A percentile compares a stretch with the other conserved stretches of the same genome.
These are phyloP conservation scores for Saccharomycopsis schoenii DNA, from an alignment of 805 yeast species.

Conservation along the genomic window DNA sequence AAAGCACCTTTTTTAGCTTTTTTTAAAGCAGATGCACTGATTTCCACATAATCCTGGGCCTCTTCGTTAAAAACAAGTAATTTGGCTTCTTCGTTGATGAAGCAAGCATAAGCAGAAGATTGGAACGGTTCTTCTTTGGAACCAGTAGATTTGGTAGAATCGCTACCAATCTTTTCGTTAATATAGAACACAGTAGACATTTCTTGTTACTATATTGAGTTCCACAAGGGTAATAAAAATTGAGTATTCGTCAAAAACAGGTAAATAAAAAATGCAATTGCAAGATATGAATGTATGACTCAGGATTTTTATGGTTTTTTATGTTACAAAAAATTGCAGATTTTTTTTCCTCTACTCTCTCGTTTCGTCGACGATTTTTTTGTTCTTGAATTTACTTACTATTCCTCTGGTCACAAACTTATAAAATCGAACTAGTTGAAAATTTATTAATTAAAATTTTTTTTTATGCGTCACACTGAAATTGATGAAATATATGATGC, in stretches of 20 bases:
- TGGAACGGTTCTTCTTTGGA: constrained; percentile 62
- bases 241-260: background rate
- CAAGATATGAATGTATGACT: background rate
- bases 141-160: constrained; percentile 47
- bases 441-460: too few relatives aligned
- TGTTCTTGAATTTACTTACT: background rate
- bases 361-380: background rate
- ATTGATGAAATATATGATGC: too few relatives aligned
- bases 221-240: background rate
- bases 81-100: constrained; percentile 35
- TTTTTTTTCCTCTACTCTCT: background rate
- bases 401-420: background rate
- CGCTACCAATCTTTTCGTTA: constrained; percentile 65
- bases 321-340: background rate
- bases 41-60: constrained; percentile 55
- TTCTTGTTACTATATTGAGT: background rate
- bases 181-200: constrained; percentile 43
- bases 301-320: background rate
- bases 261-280: background rate
- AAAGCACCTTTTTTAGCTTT: constrained; percentile 96
- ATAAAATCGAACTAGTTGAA: too few relatives aligned
- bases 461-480: too few relatives aligned
- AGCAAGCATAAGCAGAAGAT: constrained; percentile 77
- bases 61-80: constrained; percentile 53
- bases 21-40: constrained; percentile 84